These are phyloP conservation scores for Botryotinia narcissicola DNA, from an alignment of 2,329 filamentous ascomycete genomes.

Conservation along the genomic window DNA sequence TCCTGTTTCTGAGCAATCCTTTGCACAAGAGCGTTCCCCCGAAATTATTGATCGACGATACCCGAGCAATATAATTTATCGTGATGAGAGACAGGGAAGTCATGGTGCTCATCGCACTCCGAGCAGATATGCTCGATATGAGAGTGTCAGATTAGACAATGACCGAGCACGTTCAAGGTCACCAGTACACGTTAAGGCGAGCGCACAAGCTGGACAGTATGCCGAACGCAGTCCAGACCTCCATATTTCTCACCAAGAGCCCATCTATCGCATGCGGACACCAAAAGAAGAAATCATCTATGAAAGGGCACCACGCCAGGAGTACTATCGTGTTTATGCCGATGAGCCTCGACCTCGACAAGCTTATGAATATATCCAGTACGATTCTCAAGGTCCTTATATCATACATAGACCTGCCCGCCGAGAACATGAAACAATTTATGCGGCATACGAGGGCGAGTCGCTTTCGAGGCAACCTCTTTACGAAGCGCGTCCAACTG, in stretches of 20 bases:
- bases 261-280: conserved; percentile 37
- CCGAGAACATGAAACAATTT: conserved; percentile 38
- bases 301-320: conserved; percentile 37
- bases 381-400: conserved; percentile 48
- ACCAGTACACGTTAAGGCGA: conserved; percentile 38
- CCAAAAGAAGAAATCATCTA: conserved; percentile 36
- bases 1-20: conserved; percentile 24
- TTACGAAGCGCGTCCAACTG: conserved; percentile 32
- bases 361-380: conserved; percentile 46
- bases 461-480: conserved; percentile 32
- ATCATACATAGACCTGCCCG: conserved; percentile 46
- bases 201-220: conserved; percentile 34
- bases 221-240: conserved; percentile 37
- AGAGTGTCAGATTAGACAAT: conserved; percentile 38
- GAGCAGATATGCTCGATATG: conserved; percentile 39
- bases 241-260: conserved; percentile 31
- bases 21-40: conserved; percentile 34
- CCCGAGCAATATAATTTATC: conserved; percentile 39
- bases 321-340: conserved; percentile 40
- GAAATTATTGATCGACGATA: conserved; percentile 39
- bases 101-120: conserved; percentile 34
- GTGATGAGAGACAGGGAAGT: conserved; percentile 37
- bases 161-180: conserved; percentile 40
- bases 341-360: conserved; percentile 37
- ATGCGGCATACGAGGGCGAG: conserved; percentile 35